Conservation (phyloP, 257 asterid genomes). For the Solanum infundibuliforme region DNA sequence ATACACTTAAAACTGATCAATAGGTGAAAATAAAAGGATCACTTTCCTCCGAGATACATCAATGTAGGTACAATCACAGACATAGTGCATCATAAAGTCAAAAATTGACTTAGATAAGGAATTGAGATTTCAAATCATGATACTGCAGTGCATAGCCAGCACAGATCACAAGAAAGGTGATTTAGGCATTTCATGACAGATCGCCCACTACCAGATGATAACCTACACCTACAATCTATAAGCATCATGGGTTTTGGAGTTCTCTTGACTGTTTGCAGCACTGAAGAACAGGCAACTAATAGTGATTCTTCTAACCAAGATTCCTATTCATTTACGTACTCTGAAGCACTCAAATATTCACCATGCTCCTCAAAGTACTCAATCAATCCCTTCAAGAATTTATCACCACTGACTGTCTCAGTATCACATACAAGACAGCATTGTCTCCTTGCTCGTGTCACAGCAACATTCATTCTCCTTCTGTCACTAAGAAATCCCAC, state of each 20-base stretch:
- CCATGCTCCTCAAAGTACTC: conserved; percentile 89
- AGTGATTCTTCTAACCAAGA: neutral
- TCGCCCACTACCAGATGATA: neutral
- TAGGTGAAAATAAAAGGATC: neutral
- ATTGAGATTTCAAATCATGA: neutral
- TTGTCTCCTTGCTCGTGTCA: conserved; percentile 93
- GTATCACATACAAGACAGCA: conserved; percentile 91
- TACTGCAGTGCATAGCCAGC: neutral
- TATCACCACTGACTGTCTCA: conserved; percentile 84
- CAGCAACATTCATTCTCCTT: conserved; percentile 96
- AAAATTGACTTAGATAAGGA: neutral
- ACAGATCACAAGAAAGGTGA: neutral
- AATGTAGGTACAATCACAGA: neutral
- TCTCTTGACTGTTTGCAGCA: neutral
- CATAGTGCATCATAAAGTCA: neutral
- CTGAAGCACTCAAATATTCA: conserved; percentile 93
- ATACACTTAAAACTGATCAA: neutral
- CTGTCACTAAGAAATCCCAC: conserved; percentile 93
- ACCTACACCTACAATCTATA: neutral
- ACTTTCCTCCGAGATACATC: neutral
- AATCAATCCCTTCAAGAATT: conserved; percentile 68
- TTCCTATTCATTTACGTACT: conserved; percentile 31
- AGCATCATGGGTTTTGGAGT: neutral
- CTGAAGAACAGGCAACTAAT: neutral
- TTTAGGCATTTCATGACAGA: neutral